Evolutionary conservation across 2,329 filamentous ascomycete species (phyloP), one percentile per base, ranked within the genome.

Genomic region (Cryphonectria japonica): DNA sequence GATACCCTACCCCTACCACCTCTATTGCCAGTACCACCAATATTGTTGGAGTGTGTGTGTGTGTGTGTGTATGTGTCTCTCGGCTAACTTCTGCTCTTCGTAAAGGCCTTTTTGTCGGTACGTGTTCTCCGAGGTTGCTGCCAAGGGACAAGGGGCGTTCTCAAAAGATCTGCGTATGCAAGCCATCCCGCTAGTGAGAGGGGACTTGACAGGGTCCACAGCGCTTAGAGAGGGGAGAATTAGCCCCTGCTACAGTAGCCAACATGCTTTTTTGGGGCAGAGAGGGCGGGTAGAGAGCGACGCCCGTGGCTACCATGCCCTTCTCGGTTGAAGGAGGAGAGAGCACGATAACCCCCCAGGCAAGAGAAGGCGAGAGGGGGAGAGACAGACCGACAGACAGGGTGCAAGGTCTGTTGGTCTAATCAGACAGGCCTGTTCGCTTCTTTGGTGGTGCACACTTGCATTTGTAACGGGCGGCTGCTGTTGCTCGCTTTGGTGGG

Each of bases 401-500:
- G 39, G 37, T 19, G 54, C 29, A 59, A 11, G 29, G 29, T n/a
- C 43, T 22, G 8, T 50, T 2, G 46, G 26, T 26, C 64, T 43
- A 64, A 57, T 65, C 61, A 50, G 32, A 41, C 22, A 29, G 37
- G 65, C 61, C 59, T 61, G 60, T 65, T 34, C 26, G 22, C n/a
- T 34, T 34, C 52, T 29, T 16, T 63, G 37, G 50, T 43, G 46
- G 13, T 50, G 22, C 22, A 19, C 16, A 46, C 22, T n/a, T n/a
- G 59, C 41, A 43, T 50, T 37, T 37, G 59, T 39, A 46, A 46
- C 62, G 66, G 69, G 69, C 69, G 69, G 69, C 61, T 71, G 69
- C 43, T 50, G 43, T 50, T 19, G 43, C 43, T 50, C 9, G 22
- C 19, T 50, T 16, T 50, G 14, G 5, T 50, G 43, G 19, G 43